Conservation (phyloP, 139 green algal genomes). For the Chlamydomonas sp. region DNA sequence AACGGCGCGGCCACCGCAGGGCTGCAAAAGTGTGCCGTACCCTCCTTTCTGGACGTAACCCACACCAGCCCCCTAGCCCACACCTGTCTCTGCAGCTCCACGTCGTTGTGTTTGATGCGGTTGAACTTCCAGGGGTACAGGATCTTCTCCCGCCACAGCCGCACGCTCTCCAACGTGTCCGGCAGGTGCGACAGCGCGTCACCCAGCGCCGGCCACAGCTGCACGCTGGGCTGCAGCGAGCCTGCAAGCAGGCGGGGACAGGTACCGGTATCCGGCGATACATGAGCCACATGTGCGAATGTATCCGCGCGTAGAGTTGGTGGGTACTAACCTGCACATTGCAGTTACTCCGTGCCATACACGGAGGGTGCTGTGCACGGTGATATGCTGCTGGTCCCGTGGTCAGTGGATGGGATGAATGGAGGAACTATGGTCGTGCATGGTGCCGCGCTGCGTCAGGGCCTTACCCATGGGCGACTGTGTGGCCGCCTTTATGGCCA, state of each 20-base stretch:
- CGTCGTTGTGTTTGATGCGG: conserved; percentile 41
- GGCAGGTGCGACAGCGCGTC: conserved; percentile 32
- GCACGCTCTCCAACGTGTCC: conserved; percentile 25
- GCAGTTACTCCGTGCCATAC: too few relatives aligned
- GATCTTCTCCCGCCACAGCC: conserved; percentile 46
- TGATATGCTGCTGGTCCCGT: too few relatives aligned
- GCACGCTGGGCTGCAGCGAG: conserved; percentile 13
- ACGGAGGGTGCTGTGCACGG: too few relatives aligned
- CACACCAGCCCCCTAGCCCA: neutral
- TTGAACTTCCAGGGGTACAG: conserved; percentile 50
- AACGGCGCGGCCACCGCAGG: too few relatives aligned
- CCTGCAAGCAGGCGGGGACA: neutral
- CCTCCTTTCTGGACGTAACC: neutral
- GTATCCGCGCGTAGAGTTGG: too few relatives aligned
- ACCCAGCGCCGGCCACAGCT: conserved; percentile 14
- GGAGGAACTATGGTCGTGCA: too few relatives aligned
- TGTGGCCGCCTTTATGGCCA: conserved; percentile 47
- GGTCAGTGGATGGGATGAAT: too few relatives aligned
- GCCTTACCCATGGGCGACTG: conserved; percentile 4
- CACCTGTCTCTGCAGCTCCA: conserved; percentile 38
- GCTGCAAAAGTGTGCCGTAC: too few relatives aligned
- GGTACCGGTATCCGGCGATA: too few relatives aligned
- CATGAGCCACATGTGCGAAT: too few relatives aligned
- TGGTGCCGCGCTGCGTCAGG: too few relatives aligned
- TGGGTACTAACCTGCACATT: too few relatives aligned